Conservation (phyloP, 805 yeast genomes). For the Zygosaccharomyces bisporus region DNA sequence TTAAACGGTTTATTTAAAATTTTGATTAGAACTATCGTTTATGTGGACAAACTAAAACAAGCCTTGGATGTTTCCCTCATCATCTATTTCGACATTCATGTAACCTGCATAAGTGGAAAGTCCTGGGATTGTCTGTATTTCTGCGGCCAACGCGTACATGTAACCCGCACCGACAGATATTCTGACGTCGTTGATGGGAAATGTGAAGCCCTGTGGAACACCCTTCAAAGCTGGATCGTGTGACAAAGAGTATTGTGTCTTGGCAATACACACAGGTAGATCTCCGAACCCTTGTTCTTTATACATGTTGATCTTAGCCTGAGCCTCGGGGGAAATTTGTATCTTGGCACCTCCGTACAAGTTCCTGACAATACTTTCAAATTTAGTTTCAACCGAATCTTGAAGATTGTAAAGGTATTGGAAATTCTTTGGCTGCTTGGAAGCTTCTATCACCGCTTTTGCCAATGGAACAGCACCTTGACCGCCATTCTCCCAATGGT, state of each 20-base stretch:
- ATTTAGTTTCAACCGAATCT: constrained; percentile 72
- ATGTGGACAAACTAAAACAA: too few relatives aligned
- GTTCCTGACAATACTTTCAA: constrained; percentile 70
- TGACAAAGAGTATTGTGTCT: constrained; percentile 93
- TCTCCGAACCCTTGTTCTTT: constrained; percentile 84
- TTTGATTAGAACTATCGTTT: too few relatives aligned
- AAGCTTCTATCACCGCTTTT: constrained; percentile 72
- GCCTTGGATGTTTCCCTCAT: constrained; percentile 90
- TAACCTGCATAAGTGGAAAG: constrained; percentile 93
- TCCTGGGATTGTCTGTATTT: constrained; percentile 96
- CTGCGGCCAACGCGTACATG: constrained; percentile 93
- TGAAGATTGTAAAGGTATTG: constrained; percentile 67
- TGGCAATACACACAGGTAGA: constrained; percentile 93
- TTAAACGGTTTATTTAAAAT: too few relatives aligned
- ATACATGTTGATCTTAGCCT: constrained; percentile 73
- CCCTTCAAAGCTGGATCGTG: constrained; percentile 93
- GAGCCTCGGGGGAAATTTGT: constrained; percentile 79
- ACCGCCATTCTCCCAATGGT: constrained; percentile 97
- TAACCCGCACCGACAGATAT: constrained; percentile 97
- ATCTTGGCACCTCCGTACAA: constrained; percentile 92
- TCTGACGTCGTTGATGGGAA: constrained; percentile 92
- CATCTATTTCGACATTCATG: constrained; percentile 92
- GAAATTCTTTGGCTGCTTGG: constrained; percentile 47
- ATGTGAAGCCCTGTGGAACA: constrained; percentile 89
- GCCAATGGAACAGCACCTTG: constrained; percentile 84